Base-by-base conservation (phyloP, 495 filamentous ascomycete species). In the Aspergillus bridgeri region DNA sequence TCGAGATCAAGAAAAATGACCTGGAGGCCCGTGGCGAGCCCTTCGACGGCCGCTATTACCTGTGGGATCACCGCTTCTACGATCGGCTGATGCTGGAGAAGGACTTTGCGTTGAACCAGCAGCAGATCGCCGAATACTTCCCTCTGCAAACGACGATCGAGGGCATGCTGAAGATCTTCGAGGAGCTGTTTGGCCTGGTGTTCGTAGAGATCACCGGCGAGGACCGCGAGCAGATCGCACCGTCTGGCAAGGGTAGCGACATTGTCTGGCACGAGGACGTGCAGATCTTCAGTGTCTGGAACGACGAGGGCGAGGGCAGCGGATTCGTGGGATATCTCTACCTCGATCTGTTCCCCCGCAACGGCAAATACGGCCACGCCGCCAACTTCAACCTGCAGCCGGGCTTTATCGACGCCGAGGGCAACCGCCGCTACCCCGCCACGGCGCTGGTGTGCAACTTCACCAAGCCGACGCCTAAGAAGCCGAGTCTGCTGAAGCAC, bases 131-230 rank as follows among this genome's bases (percentile, higher is more conserved):
- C 21, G 91, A 98, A 70, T 98, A 94, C 73, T 98, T 98, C 79
- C 93, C 94, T 3, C 75, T 98, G 21, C 81, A 85, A 62, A 86
- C 84, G 3, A 95, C 91, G 2, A 89, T 98, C 51, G 77, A 81
- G 25, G 91, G 89, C 56, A 98, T 98, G 95, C 83, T 98, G 53
- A 78, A 86, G 65, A 96, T 97, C 63, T 98, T 98, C 61, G 93
- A 98, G 72, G 79, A 91, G 68, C 79, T 98, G 0, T 96, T 98
- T 62, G 94, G 94, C 21, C 77, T 98, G 9, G 88, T 86, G 17
- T 98, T 98, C 64, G 87, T 98, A 23, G 86, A 96, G 76, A 79
- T 98, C 48, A 72, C 72, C 18, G 84, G 81, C 44, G 73, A 81
- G 51, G 83, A 86, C 58, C 78, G 86, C 11, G 75, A 81, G 19